Base-by-base conservation (phyloP, 106 monocot species). In the Triglochin maritima region DNA sequence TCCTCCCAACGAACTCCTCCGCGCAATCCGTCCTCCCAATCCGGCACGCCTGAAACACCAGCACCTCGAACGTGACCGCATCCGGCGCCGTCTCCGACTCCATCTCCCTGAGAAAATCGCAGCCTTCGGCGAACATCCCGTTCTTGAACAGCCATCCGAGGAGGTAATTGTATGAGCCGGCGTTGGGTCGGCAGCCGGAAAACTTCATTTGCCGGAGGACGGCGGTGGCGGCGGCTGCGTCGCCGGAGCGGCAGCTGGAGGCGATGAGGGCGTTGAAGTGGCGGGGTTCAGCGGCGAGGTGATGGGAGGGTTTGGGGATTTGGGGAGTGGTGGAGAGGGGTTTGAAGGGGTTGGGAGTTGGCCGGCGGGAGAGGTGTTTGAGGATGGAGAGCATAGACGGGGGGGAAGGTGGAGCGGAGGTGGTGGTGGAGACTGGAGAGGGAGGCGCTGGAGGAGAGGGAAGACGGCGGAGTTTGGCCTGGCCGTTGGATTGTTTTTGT, bases 81-180 rank as follows among this genome's bases (percentile, higher is more conserved):
- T 87, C 72, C 2, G 90, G 88, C 60, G 51, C 13, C 67, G 63
- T 79, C 13, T 83, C 85, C 44, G 50, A 76, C 62, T 96, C 90
- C 90, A 91, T 91, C 4, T 42, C 45, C 62, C 82, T 64, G 4
- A 87, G 80, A 64, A 96, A 60, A 4, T 77, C 67, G 51, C 90
- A 91, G 5, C 79, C 85, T 69, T 88, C 88, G 7, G 47, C 66
- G 65, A 84, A 57, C 16, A 71, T 79, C 17, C 59, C 62, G 9
- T 80, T 78, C 72, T 91, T 90, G 59, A 96, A 85, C 1, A 96
- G 74, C 74, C 81, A 81, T 15, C 85, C 87, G 4, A 91, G 79
- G 68, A 96, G 76, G 68, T 86, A 88, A 74, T 91, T 91, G 65
- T 82, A 96, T 5, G 90, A 83, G 1, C 57, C 76, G 7, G 55